These are phyloP conservation scores for Staphylotrichum tortipilum DNA, from an alignment of 495 filamentous ascomycete genomes.

Conservation along the genomic window DNA sequence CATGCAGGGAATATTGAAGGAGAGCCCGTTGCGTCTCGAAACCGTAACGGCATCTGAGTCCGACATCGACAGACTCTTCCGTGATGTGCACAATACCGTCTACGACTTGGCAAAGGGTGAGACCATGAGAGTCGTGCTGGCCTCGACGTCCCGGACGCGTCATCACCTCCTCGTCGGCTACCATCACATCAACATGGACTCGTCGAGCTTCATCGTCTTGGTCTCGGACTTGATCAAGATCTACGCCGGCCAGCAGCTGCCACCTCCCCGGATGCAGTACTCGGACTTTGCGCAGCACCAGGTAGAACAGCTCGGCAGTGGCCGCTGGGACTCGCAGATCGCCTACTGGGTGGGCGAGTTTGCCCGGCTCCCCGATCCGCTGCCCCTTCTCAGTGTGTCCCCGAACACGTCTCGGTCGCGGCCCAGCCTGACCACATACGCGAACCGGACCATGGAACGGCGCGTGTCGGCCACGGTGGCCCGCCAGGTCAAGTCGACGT, in stretches of 20 bases:
- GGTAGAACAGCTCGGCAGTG: too few species aligned
- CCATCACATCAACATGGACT: slow-evolving; percentile 28
- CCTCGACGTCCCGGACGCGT: background rate
- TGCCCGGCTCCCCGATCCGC: too few species aligned
- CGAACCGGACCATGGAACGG: background rate
- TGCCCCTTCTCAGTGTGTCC: too few species aligned
- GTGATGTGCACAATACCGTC: slow-evolving; percentile 1
- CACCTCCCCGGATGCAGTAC: too few species aligned
- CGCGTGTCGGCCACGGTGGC: background rate
- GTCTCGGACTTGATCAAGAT: background rate
- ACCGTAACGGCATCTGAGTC: background rate
- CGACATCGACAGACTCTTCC: background rate
- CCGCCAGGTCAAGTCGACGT: background rate
- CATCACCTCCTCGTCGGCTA: slow-evolving; percentile 17
- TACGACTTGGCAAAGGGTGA: slow-evolving; percentile 16
- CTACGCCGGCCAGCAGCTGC: too few species aligned
- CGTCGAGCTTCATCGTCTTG: slow-evolving; percentile 1
- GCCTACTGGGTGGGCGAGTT: too few species aligned
- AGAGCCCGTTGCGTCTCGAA: slow-evolving; percentile 5
- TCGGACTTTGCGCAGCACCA: too few species aligned
- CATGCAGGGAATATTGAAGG: slow-evolving; percentile 10
- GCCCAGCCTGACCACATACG: background rate
- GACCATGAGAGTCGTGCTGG: slow-evolving; percentile 9
- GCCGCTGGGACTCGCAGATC: too few species aligned
- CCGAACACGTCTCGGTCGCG: too few species aligned